A percentile compares a stretch with the other conserved stretches of the same genome.
These are phyloP conservation scores for Backusella parvicylindrica DNA, from an alignment of 192 early-diverging fungal genomes.

Conservation along the genomic window DNA sequence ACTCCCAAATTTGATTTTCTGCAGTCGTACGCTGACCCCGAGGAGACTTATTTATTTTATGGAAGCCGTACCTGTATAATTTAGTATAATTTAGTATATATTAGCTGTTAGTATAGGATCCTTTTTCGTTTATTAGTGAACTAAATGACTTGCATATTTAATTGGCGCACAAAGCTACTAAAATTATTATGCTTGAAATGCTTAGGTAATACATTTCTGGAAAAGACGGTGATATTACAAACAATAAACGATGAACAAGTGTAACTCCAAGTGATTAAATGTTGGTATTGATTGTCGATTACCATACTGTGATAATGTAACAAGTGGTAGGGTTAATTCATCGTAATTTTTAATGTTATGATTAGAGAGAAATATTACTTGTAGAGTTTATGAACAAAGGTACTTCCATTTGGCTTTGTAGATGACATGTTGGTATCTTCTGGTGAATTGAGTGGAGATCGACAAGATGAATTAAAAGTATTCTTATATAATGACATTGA, in stretches of 20 bases:
- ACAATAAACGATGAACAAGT: slow-evolving; percentile 87
- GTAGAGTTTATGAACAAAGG: slow-evolving; percentile 57
- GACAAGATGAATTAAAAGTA: neutral
- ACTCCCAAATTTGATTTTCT: slow-evolving; percentile 92
- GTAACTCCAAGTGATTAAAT: slow-evolving; percentile 88
- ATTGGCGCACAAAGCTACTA: slow-evolving; percentile 83
- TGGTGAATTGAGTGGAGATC: neutral
- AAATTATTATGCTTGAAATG: slow-evolving; percentile 95
- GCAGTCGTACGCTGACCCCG: slow-evolving; percentile 77
- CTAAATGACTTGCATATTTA: slow-evolving; percentile 64
- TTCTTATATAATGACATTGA: neutral
- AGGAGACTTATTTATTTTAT: slow-evolving; percentile 89
- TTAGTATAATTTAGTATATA: neutral
- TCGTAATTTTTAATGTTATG: neutral
- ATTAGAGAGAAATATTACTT: slow-evolving; percentile 34
- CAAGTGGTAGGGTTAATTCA: neutral
- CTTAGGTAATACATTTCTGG: slow-evolving; percentile 84
- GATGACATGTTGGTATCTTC: slow-evolving; percentile 20
- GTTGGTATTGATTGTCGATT: slow-evolving; percentile 78
- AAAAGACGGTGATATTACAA: slow-evolving; percentile 86
- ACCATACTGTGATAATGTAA: slow-evolving; percentile 58
- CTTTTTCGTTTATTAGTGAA: neutral
- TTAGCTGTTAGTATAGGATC: neutral
- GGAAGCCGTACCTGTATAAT: slow-evolving; percentile 71
- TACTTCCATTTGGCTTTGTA: slow-evolving; percentile 34